A percentile compares a stretch with the other conserved stretches of the same genome.
Evolutionary conservation across 2,329 filamentous ascomycete genomes (phyloP).

Genomic region (Macrophomina tecta): DNA sequence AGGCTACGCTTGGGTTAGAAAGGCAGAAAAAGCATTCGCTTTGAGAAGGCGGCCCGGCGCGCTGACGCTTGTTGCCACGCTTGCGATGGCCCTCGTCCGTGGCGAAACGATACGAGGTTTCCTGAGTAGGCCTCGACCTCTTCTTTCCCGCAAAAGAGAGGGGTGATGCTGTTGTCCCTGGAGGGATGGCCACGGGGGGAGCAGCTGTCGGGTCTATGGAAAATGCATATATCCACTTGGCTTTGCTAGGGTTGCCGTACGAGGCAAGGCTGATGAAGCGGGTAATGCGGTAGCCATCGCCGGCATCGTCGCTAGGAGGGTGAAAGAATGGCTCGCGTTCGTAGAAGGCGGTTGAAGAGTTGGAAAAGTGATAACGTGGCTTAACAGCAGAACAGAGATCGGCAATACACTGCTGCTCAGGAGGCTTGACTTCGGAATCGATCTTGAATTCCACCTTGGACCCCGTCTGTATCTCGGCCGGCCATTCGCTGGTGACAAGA

Average conservation of each 20-base stretch:
- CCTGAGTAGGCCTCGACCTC: slow-evolving; percentile 51
- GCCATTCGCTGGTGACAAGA: slow-evolving; percentile 86
- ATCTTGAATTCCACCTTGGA: slow-evolving; percentile 69
- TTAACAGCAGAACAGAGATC: slow-evolving; percentile 80
- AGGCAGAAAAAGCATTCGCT: slow-evolving; percentile 95
- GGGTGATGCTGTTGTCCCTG: slow-evolving; percentile 77
- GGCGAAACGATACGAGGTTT: slow-evolving; percentile 43
- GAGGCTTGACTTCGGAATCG: slow-evolving; percentile 51
- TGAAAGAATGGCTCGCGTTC: slow-evolving; percentile 95
- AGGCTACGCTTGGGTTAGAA: slow-evolving; percentile 80
- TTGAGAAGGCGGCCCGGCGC: slow-evolving; percentile 55
- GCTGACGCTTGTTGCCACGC: slow-evolving; percentile 46
- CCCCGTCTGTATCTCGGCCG: slow-evolving; percentile 70
- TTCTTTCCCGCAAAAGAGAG: slow-evolving; percentile 66
- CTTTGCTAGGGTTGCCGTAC: slow-evolving; percentile 76
- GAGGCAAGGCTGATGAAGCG: slow-evolving; percentile 89
- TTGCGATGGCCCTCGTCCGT: slow-evolving; percentile 45
- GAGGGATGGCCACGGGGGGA: slow-evolving; percentile 65
- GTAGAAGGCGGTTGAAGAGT: slow-evolving; percentile 74
- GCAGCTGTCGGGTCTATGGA: slow-evolving; percentile 68
- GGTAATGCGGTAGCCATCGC: slow-evolving; percentile 68
- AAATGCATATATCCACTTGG: slow-evolving; percentile 78
- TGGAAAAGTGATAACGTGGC: slow-evolving; percentile 89
- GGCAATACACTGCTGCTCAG: slow-evolving; percentile 71
- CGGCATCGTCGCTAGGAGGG: slow-evolving; percentile 54